Evolutionary conservation across 2,329 filamentous ascomycete genomes (phyloP).

Genomic region (Tolypocladium tropicale): DNA sequence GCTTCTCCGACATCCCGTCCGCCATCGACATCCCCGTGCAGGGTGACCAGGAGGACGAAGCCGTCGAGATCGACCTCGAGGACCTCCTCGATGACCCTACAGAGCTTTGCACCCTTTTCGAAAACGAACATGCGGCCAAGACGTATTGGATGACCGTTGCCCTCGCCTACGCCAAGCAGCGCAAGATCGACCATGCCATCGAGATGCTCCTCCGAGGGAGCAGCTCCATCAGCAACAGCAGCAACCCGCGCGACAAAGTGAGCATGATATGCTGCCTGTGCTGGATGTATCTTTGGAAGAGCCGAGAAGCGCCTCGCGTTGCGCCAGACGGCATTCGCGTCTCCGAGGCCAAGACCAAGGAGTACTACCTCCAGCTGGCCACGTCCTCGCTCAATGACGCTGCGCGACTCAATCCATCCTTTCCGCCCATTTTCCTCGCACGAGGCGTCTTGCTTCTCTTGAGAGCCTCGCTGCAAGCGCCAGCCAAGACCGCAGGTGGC

Average conservation of each 20-base stretch:
- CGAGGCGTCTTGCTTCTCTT: constrained; percentile 83
- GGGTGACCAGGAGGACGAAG: constrained; percentile 55
- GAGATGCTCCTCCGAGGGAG: constrained; percentile 66
- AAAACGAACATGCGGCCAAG: constrained; percentile 85
- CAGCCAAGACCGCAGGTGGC: constrained; percentile 55
- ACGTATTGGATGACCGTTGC: constrained; percentile 98
- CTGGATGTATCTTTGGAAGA: constrained; percentile 88
- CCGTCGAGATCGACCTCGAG: constrained; percentile 86
- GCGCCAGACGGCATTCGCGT: constrained; percentile 51
- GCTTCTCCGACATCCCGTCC: constrained; percentile 55
- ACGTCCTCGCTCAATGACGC: constrained; percentile 90
- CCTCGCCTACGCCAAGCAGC: constrained; percentile 91
- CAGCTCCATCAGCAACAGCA: constrained; percentile 56
- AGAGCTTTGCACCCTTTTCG: constrained; percentile 87
- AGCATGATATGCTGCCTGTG: constrained; percentile 76
- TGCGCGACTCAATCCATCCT: constrained; percentile 85
- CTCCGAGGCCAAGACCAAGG: constrained; percentile 79
- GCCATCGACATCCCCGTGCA: constrained; percentile 58
- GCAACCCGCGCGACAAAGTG: constrained; percentile 71
- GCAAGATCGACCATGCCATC: constrained; percentile 77
- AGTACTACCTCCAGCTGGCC: constrained; percentile 83
- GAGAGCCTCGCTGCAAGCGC: constrained; percentile 72
- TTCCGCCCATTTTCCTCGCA: constrained; percentile 82
- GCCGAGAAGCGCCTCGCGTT: constrained; percentile 61
- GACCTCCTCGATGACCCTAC: constrained; percentile 88